A percentile compares a stretch with the other conserved stretches of the same genome.
Evolutionary conservation across 2,329 filamentous ascomycete species (phyloP).

Genomic region (Pyrenophora tritici-repentis): DNA sequence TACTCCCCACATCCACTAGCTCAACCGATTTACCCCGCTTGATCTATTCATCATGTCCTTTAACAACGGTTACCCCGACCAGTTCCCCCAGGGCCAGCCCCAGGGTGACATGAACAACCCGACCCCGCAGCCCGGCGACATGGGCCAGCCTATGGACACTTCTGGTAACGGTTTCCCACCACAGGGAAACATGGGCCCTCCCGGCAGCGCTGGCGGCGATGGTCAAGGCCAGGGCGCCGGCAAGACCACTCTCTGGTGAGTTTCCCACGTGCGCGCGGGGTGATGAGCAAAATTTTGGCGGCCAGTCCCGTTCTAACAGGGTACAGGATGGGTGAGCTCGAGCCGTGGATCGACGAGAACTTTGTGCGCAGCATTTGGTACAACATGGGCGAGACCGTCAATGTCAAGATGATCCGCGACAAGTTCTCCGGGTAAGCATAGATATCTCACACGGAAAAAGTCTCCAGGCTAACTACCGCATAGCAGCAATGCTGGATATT

Average conservation of each 20-base stretch:
- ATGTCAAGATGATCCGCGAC: conserved; percentile 99
- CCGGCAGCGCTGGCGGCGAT: conserved; percentile 44
- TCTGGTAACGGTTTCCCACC: conserved; percentile 56
- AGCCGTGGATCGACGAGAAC: conserved; percentile 99
- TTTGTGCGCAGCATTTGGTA: conserved; percentile 97
- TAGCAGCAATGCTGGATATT: conserved; percentile 98
- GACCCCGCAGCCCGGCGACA: conserved; percentile 52
- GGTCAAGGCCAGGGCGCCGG: conserved; percentile 48
- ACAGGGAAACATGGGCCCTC: conserved; percentile 53
- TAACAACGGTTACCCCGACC: conserved; percentile 64
- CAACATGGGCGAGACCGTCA: conserved; percentile 89
- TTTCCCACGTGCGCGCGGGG: conserved; percentile 11
- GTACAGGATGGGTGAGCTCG: conserved; percentile 94
- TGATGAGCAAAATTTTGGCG: neutral
- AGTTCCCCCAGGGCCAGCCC: conserved; percentile 63
- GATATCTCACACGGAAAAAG: conserved; percentile 17
- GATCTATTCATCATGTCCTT: conserved; percentile 63
- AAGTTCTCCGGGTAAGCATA: conserved; percentile 87
- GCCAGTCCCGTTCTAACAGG: conserved; percentile 26
- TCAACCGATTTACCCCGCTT: conserved; percentile 24
- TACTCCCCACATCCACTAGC: conserved; percentile 19
- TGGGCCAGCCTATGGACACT: conserved; percentile 63
- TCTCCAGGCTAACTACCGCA: conserved; percentile 47
- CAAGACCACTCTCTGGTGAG: conserved; percentile 61
- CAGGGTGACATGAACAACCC: conserved; percentile 56